Evolutionary conservation across 352 stramenopile genomes (phyloP).

Genomic region (Saprolegnia diclina): DNA sequence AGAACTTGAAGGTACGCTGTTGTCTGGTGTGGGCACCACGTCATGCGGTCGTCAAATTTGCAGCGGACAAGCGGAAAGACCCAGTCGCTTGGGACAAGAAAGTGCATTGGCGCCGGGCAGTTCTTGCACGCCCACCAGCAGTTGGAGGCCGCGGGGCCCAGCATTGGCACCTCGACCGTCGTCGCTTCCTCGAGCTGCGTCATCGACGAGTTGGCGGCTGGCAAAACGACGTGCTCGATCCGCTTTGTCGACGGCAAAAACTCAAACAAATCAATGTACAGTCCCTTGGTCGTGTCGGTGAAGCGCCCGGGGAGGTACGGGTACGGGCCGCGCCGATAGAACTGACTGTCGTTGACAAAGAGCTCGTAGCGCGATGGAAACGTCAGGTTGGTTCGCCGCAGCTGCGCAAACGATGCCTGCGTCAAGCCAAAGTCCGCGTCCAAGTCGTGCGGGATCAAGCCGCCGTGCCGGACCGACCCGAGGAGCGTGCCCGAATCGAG

Average conservation of each 20-base stretch:
- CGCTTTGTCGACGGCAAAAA: conserved; percentile 29
- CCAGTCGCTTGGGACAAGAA: background rate
- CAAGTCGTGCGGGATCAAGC: conserved; percentile 48
- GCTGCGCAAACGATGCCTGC: conserved; percentile 35
- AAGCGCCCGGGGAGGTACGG: conserved; percentile 35
- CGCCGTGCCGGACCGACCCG: conserved; percentile 45
- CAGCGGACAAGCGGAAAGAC: background rate
- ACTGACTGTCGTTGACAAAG: conserved; percentile 5
- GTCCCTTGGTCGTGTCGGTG: conserved; percentile 42
- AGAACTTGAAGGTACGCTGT: background rate
- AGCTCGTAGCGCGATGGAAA: background rate
- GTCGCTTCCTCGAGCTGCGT: too few species aligned
- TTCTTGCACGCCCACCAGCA: conserved; percentile 13
- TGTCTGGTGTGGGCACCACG: background rate
- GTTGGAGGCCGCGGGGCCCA: background rate
- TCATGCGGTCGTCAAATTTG: background rate
- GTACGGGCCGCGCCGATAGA: background rate
- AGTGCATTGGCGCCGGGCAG: background rate
- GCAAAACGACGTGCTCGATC: conserved; percentile 40
- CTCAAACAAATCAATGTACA: conserved; percentile 49
- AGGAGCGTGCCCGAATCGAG: conserved; percentile 58
- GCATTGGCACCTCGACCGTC: background rate
- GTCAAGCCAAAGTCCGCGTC: conserved; percentile 55
- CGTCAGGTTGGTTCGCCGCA: conserved; percentile 29
- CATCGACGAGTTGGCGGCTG: conserved; percentile 36